These are phyloP conservation scores for Phycomyces nitens DNA, from an alignment of 192 early-diverging fungal genomes.

Conservation along the genomic window DNA sequence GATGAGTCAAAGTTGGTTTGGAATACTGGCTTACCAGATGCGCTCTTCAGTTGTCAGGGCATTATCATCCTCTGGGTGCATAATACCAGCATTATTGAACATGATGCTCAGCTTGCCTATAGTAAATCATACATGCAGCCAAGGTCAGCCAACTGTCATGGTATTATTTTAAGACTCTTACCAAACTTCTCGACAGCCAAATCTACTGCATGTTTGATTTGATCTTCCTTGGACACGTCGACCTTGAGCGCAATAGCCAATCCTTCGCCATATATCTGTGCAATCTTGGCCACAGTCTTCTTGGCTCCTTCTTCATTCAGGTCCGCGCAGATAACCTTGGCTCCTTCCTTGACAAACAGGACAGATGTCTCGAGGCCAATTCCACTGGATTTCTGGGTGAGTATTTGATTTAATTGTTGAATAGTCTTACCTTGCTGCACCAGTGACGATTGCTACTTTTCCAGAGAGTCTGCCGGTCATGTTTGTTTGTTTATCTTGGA, in stretches of 20 bases:
- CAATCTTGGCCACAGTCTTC: constrained; percentile 52
- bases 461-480: constrained; percentile 24
- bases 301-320: constrained; percentile 61
- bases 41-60: constrained; percentile 70
- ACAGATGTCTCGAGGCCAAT: constrained; percentile 74
- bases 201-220: constrained; percentile 65
- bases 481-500: too few species aligned
- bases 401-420: not conserved
- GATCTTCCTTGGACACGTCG: constrained; percentile 71
- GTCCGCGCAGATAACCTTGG: constrained; percentile 74
- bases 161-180: constrained; percentile 26
- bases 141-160: not conserved
- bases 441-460: constrained; percentile 83
- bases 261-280: constrained; percentile 36
- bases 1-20: not conserved
- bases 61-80: constrained; percentile 77
- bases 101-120: constrained; percentile 73
- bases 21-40: constrained; percentile 63
- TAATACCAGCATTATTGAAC: constrained; percentile 90
- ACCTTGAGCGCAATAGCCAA: constrained; percentile 59
- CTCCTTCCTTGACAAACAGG: constrained; percentile 77
- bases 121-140: not conserved
- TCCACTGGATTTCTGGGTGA: constrained; percentile 47
- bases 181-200: constrained; percentile 64
- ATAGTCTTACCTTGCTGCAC: constrained; percentile 64